Evolutionary conservation across 345 rosid genomes (phyloP), one percentile per base, ranked within the genome.

Genomic region (Fremontodendron californicum): DNA sequence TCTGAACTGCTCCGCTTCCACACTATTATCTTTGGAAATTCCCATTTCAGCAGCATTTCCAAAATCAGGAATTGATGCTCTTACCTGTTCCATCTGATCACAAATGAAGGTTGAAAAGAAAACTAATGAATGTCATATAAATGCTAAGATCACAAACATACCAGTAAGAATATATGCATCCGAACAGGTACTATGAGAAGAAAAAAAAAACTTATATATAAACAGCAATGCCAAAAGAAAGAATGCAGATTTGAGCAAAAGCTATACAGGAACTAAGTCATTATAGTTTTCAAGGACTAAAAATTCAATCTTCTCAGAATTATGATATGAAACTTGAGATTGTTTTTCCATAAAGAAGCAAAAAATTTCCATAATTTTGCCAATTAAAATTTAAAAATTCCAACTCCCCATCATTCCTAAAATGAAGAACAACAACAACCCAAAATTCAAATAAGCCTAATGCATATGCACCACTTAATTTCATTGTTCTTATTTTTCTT

Each of bases 1-100:
- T 77, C 81, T 81, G 77, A 86, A 87, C 72, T 46, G 77, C 51
- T 87, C 88, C 46, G 49, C 45, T 43, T 89, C 91, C 0, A 79
- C 43, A 45, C 75, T 81, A 52, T 75, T 57, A 58, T 39, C 58
- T 49, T 18, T 66, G 67, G 6, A 21, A 78, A 46, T 83, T 74
- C 76, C 80, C 84, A 33, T 79, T 65, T 57, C 60, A 19, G 67
- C 60, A 19, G 67, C 62, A 46, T 46, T 68, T 55, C 48, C 78
- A 60, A 55, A 71, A 39, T 46, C 73, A 39, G 82, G 83, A 74
- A 69, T 40, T 61, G 86, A 68, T 2, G 81, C 83, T 49, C 78
- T 85, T 82, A 77, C 70, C 31, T 55, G 40, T 75, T 83, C 83
- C 78, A 82, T 85, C 85, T 75, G 82, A 71, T 48, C 21, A 35